Base-by-base conservation (phyloP, 2,329 filamentous ascomycete species). In the Harringtonia aguacate region DNA sequence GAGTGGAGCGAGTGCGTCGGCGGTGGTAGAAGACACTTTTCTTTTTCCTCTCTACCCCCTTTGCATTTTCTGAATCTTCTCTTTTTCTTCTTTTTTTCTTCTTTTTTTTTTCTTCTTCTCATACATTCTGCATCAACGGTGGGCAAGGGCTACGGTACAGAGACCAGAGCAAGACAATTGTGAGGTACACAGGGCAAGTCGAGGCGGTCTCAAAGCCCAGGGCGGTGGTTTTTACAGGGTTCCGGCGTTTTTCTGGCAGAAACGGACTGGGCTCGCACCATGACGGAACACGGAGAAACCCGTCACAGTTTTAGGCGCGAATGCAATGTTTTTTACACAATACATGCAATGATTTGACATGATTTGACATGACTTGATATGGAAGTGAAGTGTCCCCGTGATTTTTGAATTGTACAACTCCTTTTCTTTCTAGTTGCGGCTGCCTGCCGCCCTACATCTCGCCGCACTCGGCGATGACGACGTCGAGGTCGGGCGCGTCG, bases 401-500 rank as follows among this genome's bases (percentile, higher is more conserved):
- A 27, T 27, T 27, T 27, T 10, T 36, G 29, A 14, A n/a, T 40
- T 21, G 44, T n/a, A 28, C n/a, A 12, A 29, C 2, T 17, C 33
- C 35, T 29, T 36, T 49, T 4, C 27, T 43, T 15, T 38, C 21
- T 29, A 29, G 28, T 8, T 29, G 28, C n/a, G n/a, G 10, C 3
- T 5, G 3, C 6, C 41, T 20, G 4, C 18, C n/a, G n/a, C 22
- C 24, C 48, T 57, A 97, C 88, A 97, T 94, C 73, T 97, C 88
- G 27, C 92, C 92, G 58, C 90, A 95, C 67, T 94, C 81, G 10
- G 79, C 71, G 56, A 98, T 81, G 14, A 80, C 75, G 3, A 97
- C 82, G 58, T 95, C 89, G 59, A 90, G 68, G 53, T 84, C 84
- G 4, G 90, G 92, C 58, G 84, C 77, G 58, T 95, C 90, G 59